Evolutionary conservation across 805 yeast species (phyloP).

Genomic region (Ogataea ramenticola): DNA sequence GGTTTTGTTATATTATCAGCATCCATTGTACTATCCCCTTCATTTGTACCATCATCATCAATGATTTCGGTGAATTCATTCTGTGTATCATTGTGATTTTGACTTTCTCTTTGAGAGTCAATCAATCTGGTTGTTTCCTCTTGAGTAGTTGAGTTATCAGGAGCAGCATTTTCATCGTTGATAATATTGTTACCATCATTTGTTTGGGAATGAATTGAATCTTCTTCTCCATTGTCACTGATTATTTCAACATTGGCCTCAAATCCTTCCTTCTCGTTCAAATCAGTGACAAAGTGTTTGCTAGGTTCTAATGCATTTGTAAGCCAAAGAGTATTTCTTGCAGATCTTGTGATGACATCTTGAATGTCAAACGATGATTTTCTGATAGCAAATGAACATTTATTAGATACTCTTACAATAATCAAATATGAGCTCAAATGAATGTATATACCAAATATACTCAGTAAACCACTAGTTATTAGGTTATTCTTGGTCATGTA

Average conservation of each 20-base stretch:
- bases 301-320: neutral
- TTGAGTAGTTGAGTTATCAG: neutral
- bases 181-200: too few species aligned
- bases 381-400: slow-evolving; percentile 18
- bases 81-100: too few species aligned
- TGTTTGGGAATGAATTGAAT: too few species aligned
- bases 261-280: neutral
- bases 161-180: neutral
- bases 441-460: slow-evolving; percentile 21
- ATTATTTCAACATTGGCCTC: neutral
- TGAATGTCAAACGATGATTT: slow-evolving; percentile 16
- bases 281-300: neutral
- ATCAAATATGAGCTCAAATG: slow-evolving; percentile 14
- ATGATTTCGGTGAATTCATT: too few species aligned
- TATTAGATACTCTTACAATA: slow-evolving; percentile 13
- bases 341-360: slow-evolving; percentile 19
- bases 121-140: too few species aligned
- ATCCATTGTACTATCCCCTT: neutral
- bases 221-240: neutral
- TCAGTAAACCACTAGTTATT: slow-evolving; percentile 13
- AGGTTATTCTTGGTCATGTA: slow-evolving; percentile 4
- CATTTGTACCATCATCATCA: too few species aligned
- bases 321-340: slow-evolving; percentile 7
- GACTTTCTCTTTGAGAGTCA: too few species aligned
- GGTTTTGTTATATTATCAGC: neutral